Conservation (phyloP, 1,284 basidiomycete species). For the Boletus mariae region DNA sequence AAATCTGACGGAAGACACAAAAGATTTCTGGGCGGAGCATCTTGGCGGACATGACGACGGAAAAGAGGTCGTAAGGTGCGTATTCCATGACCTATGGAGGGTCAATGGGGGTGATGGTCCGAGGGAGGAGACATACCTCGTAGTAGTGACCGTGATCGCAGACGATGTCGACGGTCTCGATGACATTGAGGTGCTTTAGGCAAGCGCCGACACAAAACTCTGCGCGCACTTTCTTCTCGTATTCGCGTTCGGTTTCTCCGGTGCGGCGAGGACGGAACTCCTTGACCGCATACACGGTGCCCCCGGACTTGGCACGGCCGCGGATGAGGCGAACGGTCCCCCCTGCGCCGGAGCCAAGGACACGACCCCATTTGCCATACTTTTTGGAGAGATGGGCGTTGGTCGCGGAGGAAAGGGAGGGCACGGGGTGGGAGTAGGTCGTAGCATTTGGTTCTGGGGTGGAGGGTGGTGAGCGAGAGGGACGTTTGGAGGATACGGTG, state of each 20-base stretch:
- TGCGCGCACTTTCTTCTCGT: constrained; percentile 98
- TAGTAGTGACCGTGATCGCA: constrained; percentile 98
- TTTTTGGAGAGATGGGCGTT: constrained; percentile 95
- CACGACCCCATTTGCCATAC: constrained; percentile 98
- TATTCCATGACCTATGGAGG: constrained; percentile 91
- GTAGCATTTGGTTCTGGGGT: constrained; percentile 31
- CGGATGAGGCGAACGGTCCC: constrained; percentile 98
- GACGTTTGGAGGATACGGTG: constrained; percentile 23
- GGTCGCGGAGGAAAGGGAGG: constrained; percentile 73
- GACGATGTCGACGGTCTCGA: constrained; percentile 98
- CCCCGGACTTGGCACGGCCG: constrained; percentile 74
- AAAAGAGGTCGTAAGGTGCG: constrained; percentile 97
- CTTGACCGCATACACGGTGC: constrained; percentile 91
- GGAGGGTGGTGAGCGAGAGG: constrained; percentile 29
- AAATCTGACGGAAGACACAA: constrained; percentile 98
- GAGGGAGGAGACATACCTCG: constrained; percentile 59
- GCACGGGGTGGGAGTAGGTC: constrained; percentile 33
- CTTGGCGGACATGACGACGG: constrained; percentile 98
- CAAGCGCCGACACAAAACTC: constrained; percentile 98
- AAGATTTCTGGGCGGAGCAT: constrained; percentile 99
- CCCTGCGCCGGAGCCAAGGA: constrained; percentile 94
- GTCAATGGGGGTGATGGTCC: constrained; percentile 8
- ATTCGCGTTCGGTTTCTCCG: constrained; percentile 93
- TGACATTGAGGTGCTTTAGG: constrained; percentile 94
- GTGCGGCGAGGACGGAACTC: constrained; percentile 89